Base-by-base conservation (phyloP, 2,329 filamentous ascomycete genomes). In the Penicillium sumatraense region DNA sequence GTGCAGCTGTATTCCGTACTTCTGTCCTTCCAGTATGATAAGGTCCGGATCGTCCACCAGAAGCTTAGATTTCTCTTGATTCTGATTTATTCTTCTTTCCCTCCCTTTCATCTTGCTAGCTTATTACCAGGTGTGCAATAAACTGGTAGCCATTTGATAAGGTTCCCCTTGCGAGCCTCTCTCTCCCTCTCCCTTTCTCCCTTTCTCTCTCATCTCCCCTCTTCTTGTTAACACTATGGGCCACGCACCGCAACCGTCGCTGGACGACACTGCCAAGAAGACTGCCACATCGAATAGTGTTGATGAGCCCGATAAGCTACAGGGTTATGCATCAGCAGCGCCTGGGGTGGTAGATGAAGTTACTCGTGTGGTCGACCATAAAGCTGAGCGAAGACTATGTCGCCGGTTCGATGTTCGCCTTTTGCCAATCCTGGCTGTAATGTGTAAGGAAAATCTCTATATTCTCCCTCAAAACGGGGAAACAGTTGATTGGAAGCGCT, bases 401-500 rank as follows among this genome's bases (percentile, higher is more conserved):
- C 79, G 80, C 67, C 84, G 84, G 58, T 82, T 86, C 60, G 74
- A 77, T 51, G 50, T 74, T 50, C 69, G 73, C 7, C 53, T 86
- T 44, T 69, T 86, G n/a, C 84, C 84, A 1, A 76, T 85, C 23
- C 69, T 86, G 10, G 81, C 83, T 1, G 59, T 85, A 18, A 86
- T 86, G 83, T 86, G 74, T 76, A 21, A 5, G 38, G 52, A n/a
- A n/a, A n/a, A n/a, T n/a, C n/a, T n/a, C n/a, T n/a, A n/a, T n/a
- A n/a, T n/a, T n/a, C n/a, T n/a, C n/a, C n/a, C n/a, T n/a, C n/a
- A n/a, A n/a, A n/a, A n/a, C n/a, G n/a, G n/a, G n/a, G n/a, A n/a
- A n/a, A n/a, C n/a, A n/a, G n/a, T n/a, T n/a, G n/a, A n/a, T n/a
- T n/a, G n/a, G n/a, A n/a, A n/a, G n/a, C n/a, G n/a, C n/a, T n/a